phyloP scores from a whole-genome alignment of 345 rosid genomes.

The Eucalyptus regnans region DNA sequence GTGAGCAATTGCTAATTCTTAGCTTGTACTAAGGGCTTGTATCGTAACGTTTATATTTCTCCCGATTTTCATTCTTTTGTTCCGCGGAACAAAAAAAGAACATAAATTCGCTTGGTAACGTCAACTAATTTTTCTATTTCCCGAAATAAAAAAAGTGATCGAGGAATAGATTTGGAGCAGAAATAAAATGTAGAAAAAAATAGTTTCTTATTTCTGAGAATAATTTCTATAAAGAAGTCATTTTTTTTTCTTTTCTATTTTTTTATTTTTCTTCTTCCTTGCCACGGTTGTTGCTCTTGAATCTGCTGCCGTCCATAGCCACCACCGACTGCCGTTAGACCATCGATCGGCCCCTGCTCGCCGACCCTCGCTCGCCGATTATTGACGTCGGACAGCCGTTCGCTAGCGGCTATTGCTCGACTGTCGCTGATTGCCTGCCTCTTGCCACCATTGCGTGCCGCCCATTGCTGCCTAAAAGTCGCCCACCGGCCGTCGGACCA shows the following conservation, averaged over 20 bases:
- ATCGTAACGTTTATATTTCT: too few species aligned
- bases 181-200: fast-evolving
- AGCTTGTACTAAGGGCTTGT: fast-evolving
- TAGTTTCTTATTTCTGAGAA: too few species aligned
- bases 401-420: fast-evolving
- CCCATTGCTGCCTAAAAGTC: fast-evolving
- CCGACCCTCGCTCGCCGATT: fast-evolving
- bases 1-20: background rate
- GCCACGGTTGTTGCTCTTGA: fast-evolving
- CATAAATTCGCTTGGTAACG: fast-evolving
- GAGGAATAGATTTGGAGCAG: too few species aligned
- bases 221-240: too few species aligned
- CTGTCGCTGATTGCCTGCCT: fast-evolving
- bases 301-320: fast-evolving
- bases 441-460: fast-evolving
- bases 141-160: fast-evolving
- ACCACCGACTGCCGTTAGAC: fast-evolving
- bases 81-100: fast-evolving
- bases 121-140: too few species aligned
- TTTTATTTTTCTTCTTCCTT: too few species aligned
- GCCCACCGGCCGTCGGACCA: fast-evolving
- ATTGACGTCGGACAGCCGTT: fast-evolving
- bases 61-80: fast-evolving
- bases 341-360: fast-evolving
- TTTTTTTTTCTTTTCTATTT: too few species aligned